Conservation (phyloP, 2,329 filamentous ascomycete genomes). For the Lasiodiplodia citricola region DNA sequence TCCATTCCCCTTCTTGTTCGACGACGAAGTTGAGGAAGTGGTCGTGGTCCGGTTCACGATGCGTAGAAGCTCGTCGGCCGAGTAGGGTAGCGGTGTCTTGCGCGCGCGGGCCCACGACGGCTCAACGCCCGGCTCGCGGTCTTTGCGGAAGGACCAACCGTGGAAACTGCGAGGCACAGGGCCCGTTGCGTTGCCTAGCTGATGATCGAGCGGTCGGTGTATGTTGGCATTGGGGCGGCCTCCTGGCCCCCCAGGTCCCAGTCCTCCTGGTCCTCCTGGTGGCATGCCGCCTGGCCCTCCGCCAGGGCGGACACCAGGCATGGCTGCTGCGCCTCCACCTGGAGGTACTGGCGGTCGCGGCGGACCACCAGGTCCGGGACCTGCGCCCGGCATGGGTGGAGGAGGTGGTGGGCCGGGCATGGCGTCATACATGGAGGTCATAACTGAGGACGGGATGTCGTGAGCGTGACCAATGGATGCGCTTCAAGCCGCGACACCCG, state of each 20-base stretch:
- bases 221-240: slow-evolving; percentile 1
- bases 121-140: slow-evolving; percentile 1
- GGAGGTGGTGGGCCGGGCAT: not conserved
- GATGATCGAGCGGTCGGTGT: slow-evolving; percentile 1
- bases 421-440: too few relatives aligned
- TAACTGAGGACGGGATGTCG: not conserved
- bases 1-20: not conserved
- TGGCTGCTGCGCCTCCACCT: not conserved
- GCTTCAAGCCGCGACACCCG: not conserved
- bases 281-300: not conserved
- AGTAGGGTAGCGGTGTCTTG: slow-evolving; percentile 10
- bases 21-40: not conserved
- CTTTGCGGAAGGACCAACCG: slow-evolving; percentile 21
- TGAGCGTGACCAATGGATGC: not conserved
- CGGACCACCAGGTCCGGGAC: not conserved
- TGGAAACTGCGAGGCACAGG: slow-evolving; percentile 6
- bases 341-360: not conserved
- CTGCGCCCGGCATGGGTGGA: not conserved
- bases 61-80: not conserved
- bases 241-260: not conserved
- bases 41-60: not conserved
- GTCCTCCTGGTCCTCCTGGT: not conserved
- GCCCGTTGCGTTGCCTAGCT: not conserved
- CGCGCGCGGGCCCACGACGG: slow-evolving; percentile 14
- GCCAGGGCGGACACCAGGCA: not conserved